These are phyloP conservation scores for Monosporascus sp. DNA, from an alignment of 2,329 filamentous ascomycete genomes.

Conservation along the genomic window DNA sequence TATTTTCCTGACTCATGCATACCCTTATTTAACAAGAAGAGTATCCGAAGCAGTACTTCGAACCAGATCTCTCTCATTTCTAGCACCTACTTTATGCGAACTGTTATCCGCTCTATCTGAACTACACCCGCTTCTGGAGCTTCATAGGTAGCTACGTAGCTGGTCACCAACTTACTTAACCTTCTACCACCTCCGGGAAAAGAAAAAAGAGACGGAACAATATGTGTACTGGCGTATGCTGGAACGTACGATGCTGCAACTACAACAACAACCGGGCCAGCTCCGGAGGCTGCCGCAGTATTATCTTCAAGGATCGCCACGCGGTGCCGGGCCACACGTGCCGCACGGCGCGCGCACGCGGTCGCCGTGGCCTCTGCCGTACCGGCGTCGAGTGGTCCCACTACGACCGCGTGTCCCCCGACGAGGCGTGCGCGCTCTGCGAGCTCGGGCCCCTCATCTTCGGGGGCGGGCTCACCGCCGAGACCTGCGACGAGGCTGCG, in stretches of 20 bases:
- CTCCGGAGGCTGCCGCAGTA: constrained; percentile 7
- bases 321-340: constrained; percentile 14
- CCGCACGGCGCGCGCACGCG: constrained; percentile 4
- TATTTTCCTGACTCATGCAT: too few relatives aligned
- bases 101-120: too few relatives aligned
- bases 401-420: constrained; percentile 5
- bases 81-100: too few relatives aligned
- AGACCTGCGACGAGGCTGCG: constrained; percentile 7
- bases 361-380: constrained; percentile 12
- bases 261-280: background rate
- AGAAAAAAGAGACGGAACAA: background rate
- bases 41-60: too few relatives aligned
- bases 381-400: constrained; percentile 12
- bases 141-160: background rate
- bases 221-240: constrained; percentile 19
- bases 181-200: background rate
- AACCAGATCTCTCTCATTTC: too few relatives aligned
- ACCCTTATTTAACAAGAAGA: too few relatives aligned
- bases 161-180: background rate
- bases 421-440: constrained; percentile 17
- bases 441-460: constrained; percentile 12
- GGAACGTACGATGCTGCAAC: constrained; percentile 8
- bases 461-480: constrained; percentile 1
- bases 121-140: too few relatives aligned
- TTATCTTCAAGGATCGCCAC: constrained; percentile 6